Evolutionary conservation across 768 basidiomycete species (phyloP), one percentile per base, ranked within the genome.

Genomic region (Chalciporus piperatus): DNA sequence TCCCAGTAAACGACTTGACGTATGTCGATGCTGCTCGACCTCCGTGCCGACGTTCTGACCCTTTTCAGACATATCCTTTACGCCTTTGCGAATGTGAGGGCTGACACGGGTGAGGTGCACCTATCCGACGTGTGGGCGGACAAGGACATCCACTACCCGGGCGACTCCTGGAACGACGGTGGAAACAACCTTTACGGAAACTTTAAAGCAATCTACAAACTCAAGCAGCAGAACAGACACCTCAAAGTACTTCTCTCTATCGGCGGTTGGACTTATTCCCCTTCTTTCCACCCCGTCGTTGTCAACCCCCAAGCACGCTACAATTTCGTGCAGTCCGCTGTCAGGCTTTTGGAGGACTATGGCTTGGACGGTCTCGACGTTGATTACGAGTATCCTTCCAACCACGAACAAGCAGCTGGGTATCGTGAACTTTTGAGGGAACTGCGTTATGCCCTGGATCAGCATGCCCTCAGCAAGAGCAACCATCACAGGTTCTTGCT

Each of bases 101-200:
- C 85, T 17, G 90, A 92, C 52, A 79, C 85, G 1, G 96, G 96
- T 37, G 90, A 92, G 63, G 95, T 98, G 17, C 72, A 81, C 61
- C 70, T 98, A 47, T 95, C 92, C 33, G 97, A 99, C 60, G 67
- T 76, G 2, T 98, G 96, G 96, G 87, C 94, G 0, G 97, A 99
- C 74, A 83, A 95, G 62, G 92, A 98, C 66, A 98, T 98, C 41
- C 97, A 98, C 67, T 95, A 96, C 66, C 85, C 88, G 0, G 90
- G 87, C 8, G 97, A 99, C 70, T 88, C 87, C 4, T 99, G 97
- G 97, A 88, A 94, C 58, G 96, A 98, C 47, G 66, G 65, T 23
- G 94, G 93, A 40, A 85, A 78, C 56, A 97, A 98, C 69, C 81
- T 98, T 16, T 98, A 96, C 61, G 95, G 95, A 47, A 96, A 96